A percentile compares a stretch with the other conserved stretches of the same genome.
These are phyloP conservation scores for Backusella tarrabulga DNA, from an alignment of 192 early-diverging fungal species.

Conservation along the genomic window DNA sequence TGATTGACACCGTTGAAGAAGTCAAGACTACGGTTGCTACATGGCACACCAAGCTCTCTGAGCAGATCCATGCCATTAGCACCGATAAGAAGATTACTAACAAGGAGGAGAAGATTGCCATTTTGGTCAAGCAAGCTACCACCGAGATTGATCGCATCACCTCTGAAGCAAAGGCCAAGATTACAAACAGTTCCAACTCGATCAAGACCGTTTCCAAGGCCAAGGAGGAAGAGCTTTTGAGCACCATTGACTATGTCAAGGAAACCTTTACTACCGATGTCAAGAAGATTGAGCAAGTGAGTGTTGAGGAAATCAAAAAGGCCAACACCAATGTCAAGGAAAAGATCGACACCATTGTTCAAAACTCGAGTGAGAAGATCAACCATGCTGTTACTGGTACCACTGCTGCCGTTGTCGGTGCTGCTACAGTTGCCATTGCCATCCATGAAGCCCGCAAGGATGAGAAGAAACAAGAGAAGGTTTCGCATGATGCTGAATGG, in stretches of 20 bases:
- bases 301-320: conserved; percentile 1
- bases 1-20: conserved; percentile 16
- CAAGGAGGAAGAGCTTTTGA: conserved; percentile 14
- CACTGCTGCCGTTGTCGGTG: conserved; percentile 7
- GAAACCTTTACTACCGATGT: neutral
- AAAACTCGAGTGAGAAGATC: conserved; percentile 8
- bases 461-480: neutral
- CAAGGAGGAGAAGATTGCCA: conserved; percentile 1
- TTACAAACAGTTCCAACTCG: neutral
- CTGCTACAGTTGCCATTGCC: conserved; percentile 5
- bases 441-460: neutral
- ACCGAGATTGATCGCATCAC: conserved; percentile 11
- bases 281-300: conserved; percentile 13
- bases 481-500: neutral
- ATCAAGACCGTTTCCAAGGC: conserved; percentile 11
- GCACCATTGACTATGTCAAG: neutral
- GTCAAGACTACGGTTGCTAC: neutral
- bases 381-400: neutral
- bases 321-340: conserved; percentile 1
- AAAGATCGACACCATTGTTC: neutral
- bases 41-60: neutral
- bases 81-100: neutral
- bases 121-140: neutral
- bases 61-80: conserved; percentile 8
- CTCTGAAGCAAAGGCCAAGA: neutral